Percentiles rank a stretch among this genome's conserved stretches.
phyloP scores from a whole-genome alignment of 495 filamentous ascomycete genomes.

The Penicillium coprophilum region DNA sequence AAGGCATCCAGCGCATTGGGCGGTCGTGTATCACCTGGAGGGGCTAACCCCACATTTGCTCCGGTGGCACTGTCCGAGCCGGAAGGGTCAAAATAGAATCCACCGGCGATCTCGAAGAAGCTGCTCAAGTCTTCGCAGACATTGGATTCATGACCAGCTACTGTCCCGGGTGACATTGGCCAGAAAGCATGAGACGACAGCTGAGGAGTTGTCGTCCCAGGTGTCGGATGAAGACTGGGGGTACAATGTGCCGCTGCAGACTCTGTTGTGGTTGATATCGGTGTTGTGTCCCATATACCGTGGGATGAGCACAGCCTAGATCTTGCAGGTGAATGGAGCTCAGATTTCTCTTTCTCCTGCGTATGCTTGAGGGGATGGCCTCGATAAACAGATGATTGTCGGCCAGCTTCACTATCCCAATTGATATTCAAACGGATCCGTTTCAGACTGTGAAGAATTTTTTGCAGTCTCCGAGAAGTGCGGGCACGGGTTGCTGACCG shows the following conservation, averaged over 20 bases:
- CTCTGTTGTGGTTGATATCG: conserved; percentile 3
- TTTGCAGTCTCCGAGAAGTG: conserved; percentile 39
- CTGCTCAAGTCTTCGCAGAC: conserved; percentile 43
- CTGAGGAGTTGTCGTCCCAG: conserved; percentile 18
- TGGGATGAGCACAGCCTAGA: not conserved
- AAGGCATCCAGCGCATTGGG: conserved; percentile 31
- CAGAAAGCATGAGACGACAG: conserved; percentile 20
- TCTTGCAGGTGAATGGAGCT: not conserved
- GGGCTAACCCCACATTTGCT: conserved; percentile 17
- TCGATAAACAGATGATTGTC: not conserved
- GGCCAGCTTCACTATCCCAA: conserved; percentile 8
- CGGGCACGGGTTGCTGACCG: conserved; percentile 48
- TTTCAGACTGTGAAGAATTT: conserved; percentile 43
- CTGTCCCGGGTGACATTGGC: conserved; percentile 21
- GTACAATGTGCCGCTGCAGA: conserved; percentile 10
- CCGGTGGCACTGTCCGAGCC: conserved; percentile 11
- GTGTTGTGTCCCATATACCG: conserved; percentile 5
- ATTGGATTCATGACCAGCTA: conserved; percentile 20
- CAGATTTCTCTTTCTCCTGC: not conserved
- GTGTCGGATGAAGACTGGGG: conserved; percentile 10
- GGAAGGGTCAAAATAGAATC: conserved; percentile 37
- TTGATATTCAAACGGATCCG: conserved; percentile 31
- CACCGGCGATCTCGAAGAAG: conserved; percentile 47
- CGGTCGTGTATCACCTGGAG: conserved; percentile 5
- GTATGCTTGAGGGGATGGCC: not conserved